Base-by-base conservation (phyloP, 1,284 basidiomycete genomes). In the Pseudozyma sp. region DNA sequence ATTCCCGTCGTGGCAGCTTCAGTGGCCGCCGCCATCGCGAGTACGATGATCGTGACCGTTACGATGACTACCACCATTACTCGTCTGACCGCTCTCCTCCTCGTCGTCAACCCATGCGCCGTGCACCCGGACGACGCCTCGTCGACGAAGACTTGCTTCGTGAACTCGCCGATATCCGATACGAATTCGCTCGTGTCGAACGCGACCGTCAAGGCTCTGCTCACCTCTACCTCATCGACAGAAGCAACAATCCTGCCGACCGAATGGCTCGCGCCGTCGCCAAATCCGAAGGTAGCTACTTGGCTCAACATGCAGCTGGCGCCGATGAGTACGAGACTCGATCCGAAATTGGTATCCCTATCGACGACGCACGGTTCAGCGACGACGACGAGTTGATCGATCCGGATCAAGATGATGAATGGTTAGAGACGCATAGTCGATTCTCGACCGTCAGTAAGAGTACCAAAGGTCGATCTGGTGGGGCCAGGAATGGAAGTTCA, bases 111-210 rank as follows among this genome's bases (percentile, higher is more conserved):
- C 52, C 57, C 14, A 59, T 67, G 59, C 56, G 52, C 13, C 63
- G 67, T 16, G 65, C 68, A 21, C 65, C 66, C 6, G 66, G 71
- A 18, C 66, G 68, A 14, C 77, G 76, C 11, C 61, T 82, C 1
- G 75, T 80, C 7, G 78, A 82, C 47, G 80, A 82, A 52, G 80
- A 82, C 40, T 59, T 82, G 5, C 68, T 82, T 3, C 76, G 78
- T 25, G 78, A 82, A 50, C 80, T 82, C 21, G 78, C 80, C 5
- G 70, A 70, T 34, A 71, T 82, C 35, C 77, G 78, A 3, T 60
- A 69, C 47, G 64, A 74, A 25, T 73, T 76, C 36, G 79, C 72
- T 0, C 61, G 56, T 6, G 62, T 73, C 19, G 78, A 80, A 64
- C 59, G 57, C 11, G 61, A 67, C 19, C 70, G 75, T 16, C 60